Evolutionary conservation across 1,284 basidiomycete genomes (phyloP).

Genomic region (Kwoniella shivajii): DNA sequence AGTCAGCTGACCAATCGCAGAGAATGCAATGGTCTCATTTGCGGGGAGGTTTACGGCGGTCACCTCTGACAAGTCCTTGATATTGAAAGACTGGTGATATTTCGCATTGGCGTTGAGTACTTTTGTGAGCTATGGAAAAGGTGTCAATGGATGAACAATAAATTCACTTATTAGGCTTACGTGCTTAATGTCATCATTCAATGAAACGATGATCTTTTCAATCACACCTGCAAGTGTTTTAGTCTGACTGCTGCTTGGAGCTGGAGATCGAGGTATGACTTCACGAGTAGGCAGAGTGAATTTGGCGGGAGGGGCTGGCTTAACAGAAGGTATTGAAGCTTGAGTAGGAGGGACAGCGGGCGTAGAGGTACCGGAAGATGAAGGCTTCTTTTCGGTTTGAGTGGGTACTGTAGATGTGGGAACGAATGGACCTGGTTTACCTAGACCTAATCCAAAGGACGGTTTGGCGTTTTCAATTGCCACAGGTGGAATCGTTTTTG

Average conservation of each 20-base stretch:
- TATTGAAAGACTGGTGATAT: constrained; percentile 34
- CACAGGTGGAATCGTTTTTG: constrained; percentile 9
- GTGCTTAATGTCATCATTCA: constrained; percentile 45
- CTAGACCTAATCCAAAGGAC: constrained; percentile 23
- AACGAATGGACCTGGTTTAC: constrained; percentile 18
- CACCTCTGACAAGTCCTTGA: constrained; percentile 5
- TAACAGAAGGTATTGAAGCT: not conserved
- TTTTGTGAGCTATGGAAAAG: constrained; percentile 38
- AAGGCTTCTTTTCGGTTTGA: not conserved
- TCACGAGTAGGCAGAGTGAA: not conserved
- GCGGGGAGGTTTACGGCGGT: constrained; percentile 40
- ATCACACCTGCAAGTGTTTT: constrained; percentile 34
- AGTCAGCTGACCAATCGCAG: constrained; percentile 34
- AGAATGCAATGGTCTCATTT: constrained; percentile 38
- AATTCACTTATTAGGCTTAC: constrained; percentile 17
- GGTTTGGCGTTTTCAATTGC: constrained; percentile 7
- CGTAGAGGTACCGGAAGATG: not conserved
- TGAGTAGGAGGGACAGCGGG: not conserved
- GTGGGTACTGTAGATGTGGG: not conserved
- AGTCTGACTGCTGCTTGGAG: constrained; percentile 34
- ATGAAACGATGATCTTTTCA: constrained; percentile 50
- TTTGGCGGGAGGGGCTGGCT: not conserved
- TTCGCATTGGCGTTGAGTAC: constrained; percentile 36
- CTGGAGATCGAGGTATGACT: not conserved
- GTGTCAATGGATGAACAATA: constrained; percentile 10